Evolutionary conservation across 2,329 filamentous ascomycete species (phyloP).

Genomic region (Hirsutella minnesotensis): DNA sequence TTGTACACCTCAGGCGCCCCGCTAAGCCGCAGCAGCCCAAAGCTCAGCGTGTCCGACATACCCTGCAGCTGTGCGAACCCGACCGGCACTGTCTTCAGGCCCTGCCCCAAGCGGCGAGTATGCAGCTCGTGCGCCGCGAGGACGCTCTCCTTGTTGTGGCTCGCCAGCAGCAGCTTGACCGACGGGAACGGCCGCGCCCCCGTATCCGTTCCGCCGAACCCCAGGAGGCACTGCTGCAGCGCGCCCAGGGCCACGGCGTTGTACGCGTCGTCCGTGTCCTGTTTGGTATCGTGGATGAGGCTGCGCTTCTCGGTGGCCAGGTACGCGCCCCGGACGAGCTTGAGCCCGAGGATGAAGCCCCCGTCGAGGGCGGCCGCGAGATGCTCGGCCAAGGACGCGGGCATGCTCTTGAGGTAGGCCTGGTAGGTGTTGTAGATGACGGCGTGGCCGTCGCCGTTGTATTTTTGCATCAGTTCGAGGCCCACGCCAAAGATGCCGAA

Average conservation of each 20-base stretch:
- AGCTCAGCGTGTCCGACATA: slow-evolving; percentile 46
- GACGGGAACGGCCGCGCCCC: slow-evolving; percentile 24
- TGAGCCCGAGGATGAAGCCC: slow-evolving; percentile 40
- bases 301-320: slow-evolving; percentile 34
- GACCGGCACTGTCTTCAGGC: slow-evolving; percentile 19
- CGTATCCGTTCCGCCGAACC: slow-evolving; percentile 1
- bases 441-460: slow-evolving; percentile 24
- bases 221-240: slow-evolving; percentile 21
- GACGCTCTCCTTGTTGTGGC: slow-evolving; percentile 34
- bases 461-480: slow-evolving; percentile 23
- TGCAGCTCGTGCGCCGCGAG: slow-evolving; percentile 31
- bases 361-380: slow-evolving; percentile 30
- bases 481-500: slow-evolving; percentile 21
- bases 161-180: slow-evolving; percentile 37
- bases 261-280: slow-evolving; percentile 40
- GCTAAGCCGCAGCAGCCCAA: slow-evolving; percentile 29
- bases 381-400: slow-evolving; percentile 28
- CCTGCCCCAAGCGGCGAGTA: slow-evolving; percentile 21
- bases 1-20: slow-evolving; percentile 23
- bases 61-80: slow-evolving; percentile 43
- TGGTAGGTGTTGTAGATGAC: slow-evolving; percentile 43
- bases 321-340: slow-evolving; percentile 46
- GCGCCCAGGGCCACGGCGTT: slow-evolving; percentile 34
- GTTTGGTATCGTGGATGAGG: slow-evolving; percentile 40
- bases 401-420: slow-evolving; percentile 39